Percentiles rank a stretch among this genome's conserved stretches.
phyloP scores from a whole-genome alignment of 1,139 yeast species.

The Taphrina confusa region DNA sequence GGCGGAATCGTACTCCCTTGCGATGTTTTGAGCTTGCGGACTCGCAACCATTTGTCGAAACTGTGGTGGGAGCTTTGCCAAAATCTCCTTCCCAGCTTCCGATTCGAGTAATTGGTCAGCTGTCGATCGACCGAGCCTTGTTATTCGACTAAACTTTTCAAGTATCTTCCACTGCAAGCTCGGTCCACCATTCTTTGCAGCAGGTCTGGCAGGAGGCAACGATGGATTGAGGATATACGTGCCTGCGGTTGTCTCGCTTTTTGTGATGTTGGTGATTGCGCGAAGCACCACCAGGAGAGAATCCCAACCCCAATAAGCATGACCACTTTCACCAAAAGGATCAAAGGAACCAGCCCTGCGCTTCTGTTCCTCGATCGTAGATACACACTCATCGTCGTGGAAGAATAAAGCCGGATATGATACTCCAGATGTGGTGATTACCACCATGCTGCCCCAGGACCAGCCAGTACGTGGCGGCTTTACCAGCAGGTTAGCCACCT shows the following conservation, averaged over 20 bases:
- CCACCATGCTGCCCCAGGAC: conserved; percentile 86
- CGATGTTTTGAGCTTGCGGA: conserved; percentile 77
- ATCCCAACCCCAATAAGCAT: conserved; percentile 87
- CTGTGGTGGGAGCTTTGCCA: conserved; percentile 65
- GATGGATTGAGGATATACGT: conserved; percentile 45
- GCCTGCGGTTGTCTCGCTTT: conserved; percentile 49
- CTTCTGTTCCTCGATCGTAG: conserved; percentile 64
- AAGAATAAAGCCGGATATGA: conserved; percentile 83
- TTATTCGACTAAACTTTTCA: conserved; percentile 79
- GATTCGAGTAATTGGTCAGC: conserved; percentile 45
- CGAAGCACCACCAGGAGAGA: conserved; percentile 57
- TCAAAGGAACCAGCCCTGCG: conserved; percentile 59
- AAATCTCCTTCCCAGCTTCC: conserved; percentile 46
- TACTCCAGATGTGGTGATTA: conserved; percentile 63
- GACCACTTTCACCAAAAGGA: conserved; percentile 63
- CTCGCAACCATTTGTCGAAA: conserved; percentile 65
- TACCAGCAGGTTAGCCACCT: conserved; percentile 74
- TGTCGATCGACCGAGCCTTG: conserved; percentile 66
- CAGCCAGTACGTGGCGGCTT: conserved; percentile 81
- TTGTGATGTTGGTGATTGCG: conserved; percentile 38
- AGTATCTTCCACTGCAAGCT: conserved; percentile 71
- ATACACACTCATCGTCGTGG: conserved; percentile 83
- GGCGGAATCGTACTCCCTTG: conserved; percentile 91
- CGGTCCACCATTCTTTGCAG: conserved; percentile 37
- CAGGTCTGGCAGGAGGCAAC: conserved; percentile 47